phyloP scores from a whole-genome alignment of 2,329 filamentous ascomycete species.

The Fusarium duplospermum region DNA sequence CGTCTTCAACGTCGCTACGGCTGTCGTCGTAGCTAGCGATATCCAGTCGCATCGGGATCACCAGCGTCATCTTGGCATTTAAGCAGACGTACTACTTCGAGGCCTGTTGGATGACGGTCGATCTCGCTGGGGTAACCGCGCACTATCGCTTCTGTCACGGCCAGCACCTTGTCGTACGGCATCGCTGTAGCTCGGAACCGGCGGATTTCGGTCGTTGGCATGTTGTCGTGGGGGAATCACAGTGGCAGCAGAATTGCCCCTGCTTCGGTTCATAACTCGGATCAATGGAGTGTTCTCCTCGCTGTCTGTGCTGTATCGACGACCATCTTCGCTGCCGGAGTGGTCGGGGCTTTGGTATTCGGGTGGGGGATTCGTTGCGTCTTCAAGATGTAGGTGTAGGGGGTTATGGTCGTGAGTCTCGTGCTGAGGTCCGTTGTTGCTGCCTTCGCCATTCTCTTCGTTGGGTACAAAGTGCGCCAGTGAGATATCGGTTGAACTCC shows the following conservation, averaged over 20 bases:
- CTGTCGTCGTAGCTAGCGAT: conserved; percentile 1
- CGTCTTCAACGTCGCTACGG: conserved; percentile 13
- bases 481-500: conserved; percentile 96
- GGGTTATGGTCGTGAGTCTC: conserved; percentile 52
- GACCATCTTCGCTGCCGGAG: conserved; percentile 69
- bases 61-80: not conserved
- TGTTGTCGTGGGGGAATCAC: conserved; percentile 40
- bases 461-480: conserved; percentile 83
- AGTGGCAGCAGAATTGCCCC: conserved; percentile 62
- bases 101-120: conserved; percentile 25
- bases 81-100: conserved; percentile 37
- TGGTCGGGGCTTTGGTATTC: conserved; percentile 76
- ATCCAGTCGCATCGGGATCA: not conserved
- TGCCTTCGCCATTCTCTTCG: conserved; percentile 76
- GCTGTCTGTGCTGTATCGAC: conserved; percentile 68
- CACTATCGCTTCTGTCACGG: conserved; percentile 40
- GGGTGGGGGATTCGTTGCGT: conserved; percentile 73
- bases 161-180: conserved; percentile 68
- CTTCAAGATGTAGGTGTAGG: conserved; percentile 59
- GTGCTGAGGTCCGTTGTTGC: conserved; percentile 43
- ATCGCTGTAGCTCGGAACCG: conserved; percentile 86
- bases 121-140: conserved; percentile 34
- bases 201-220: conserved; percentile 58
- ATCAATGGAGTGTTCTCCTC: conserved; percentile 68
- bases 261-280: conserved; percentile 61